Conservation (phyloP, 2,329 filamentous ascomycete species). For the Botrytis medusae region DNA sequence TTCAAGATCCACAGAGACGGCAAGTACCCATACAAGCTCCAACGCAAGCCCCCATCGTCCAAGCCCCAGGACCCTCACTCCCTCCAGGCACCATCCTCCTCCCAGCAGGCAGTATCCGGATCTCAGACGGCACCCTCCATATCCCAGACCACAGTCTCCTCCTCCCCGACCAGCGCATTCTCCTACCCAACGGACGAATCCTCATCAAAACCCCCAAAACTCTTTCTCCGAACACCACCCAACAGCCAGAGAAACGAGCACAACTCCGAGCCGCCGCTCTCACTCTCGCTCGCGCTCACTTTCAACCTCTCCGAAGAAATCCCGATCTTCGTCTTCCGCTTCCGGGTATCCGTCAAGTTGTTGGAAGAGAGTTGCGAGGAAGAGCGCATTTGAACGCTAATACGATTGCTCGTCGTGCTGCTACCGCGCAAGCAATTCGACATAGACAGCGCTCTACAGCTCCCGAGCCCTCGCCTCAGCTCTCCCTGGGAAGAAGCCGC, state of each 20-base stretch:
- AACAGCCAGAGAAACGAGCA: fast-evolving
- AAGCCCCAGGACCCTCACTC: fast-evolving
- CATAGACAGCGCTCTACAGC: neutral
- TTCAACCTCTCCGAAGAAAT: neutral
- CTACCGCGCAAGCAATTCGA: too few species aligned
- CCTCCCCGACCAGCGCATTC: neutral
- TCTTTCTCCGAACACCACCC: fast-evolving
- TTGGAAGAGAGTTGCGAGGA: neutral
- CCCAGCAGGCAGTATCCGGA: neutral
- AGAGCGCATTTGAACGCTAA: neutral
- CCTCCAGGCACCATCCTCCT: neutral
- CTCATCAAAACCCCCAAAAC: fast-evolving
- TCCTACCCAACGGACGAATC: neutral
- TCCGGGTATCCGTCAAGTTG: neutral
- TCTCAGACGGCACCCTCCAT: neutral
- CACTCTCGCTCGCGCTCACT: neutral
- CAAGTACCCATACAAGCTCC: neutral
- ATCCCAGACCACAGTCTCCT: neutral
- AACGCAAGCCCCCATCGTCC: neutral
- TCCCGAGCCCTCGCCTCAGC: neutral
- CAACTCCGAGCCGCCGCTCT: too few species aligned
- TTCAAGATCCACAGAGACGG: neutral
- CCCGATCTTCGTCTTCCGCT: neutral
- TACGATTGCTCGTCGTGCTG: neutral
- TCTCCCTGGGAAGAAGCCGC: neutral